A percentile compares a stretch with the other conserved stretches of the same genome.
phyloP scores from a whole-genome alignment of 75 land plant species.

The Azolla pinnata region DNA sequence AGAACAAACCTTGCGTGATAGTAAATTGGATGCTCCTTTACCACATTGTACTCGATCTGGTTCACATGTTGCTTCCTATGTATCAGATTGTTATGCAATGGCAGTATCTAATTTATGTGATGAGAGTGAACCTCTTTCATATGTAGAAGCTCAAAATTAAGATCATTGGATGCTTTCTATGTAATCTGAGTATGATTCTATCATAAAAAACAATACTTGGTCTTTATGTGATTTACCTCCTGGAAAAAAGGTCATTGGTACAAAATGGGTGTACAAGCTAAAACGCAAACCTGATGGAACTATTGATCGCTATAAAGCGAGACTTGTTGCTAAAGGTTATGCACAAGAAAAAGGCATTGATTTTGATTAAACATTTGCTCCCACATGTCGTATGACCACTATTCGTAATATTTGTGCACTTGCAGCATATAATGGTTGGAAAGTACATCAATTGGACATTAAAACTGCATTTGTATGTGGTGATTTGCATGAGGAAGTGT shows the following conservation, averaged over 20 bases:
- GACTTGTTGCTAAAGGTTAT: constrained; percentile 13
- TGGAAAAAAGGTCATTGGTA: neutral
- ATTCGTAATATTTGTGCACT: neutral
- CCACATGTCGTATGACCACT: neutral
- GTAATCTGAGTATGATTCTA: too few relatives aligned
- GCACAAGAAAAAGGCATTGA: constrained; percentile 1
- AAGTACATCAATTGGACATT: constrained; percentile 4
- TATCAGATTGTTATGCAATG: too few relatives aligned
- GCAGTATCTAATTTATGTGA: too few relatives aligned
- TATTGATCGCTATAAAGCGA: constrained; percentile 6
- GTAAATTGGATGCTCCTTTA: too few relatives aligned
- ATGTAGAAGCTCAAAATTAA: too few relatives aligned
- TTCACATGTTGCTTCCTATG: too few relatives aligned
- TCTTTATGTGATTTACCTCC: constrained; percentile 5
- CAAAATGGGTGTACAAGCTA: constrained; percentile 4
- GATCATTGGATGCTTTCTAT: too few relatives aligned
- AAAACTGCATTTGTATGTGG: constrained; percentile 2
- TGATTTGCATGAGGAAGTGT: too few relatives aligned
- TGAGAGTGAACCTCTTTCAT: too few relatives aligned
- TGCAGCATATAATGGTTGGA: constrained; percentile 3
- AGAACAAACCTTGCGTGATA: too few relatives aligned
- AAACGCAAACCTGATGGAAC: neutral
- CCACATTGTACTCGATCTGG: too few relatives aligned
- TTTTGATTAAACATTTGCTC: constrained; percentile 7
- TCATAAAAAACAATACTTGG: too few relatives aligned